Base-by-base conservation (phyloP, 805 yeast species). In the Candida awuae region DNA sequence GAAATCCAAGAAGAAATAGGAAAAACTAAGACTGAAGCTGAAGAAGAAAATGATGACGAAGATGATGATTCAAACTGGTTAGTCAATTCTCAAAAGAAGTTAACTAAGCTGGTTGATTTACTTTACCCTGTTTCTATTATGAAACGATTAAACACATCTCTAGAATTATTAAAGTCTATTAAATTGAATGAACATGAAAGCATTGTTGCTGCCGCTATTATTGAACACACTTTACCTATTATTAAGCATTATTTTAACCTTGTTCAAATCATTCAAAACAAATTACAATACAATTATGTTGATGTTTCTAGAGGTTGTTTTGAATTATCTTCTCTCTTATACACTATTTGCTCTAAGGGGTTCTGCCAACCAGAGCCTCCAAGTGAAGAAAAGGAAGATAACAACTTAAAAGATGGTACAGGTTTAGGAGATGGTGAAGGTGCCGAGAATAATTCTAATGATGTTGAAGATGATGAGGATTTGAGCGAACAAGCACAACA, bases 361-460 rank as follows among this genome's bases (percentile, higher is more conserved):
- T 88, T 87, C 71, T 92, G 98, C 55, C 75, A 94, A 2, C 98
- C 98, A 10, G 83, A 84, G 53, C 79, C 85, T 15, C 82, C 83
- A 6, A 56, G 71, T 13, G 81, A 79, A 39, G 75, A 79, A 41
- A 77, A 75, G 44, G 74, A 74, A 14, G 68, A 73, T 35, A 71
- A 71, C 34, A 38, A 82, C 38, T 56, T 80, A 42, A 81, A 82
- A 30, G 92, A 84, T 32, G 97, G 97, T 33, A 84, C 95, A 7
- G 98, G 98, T 26, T 92, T 90, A 52, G 98, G 97, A 18, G 79
- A 73, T 40, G 66, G 67, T 21, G 78, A 71, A 39, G 97, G 96
- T 47, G 95, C 83, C 2, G 70, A 76, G 19, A 80, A 83, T 51
- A 75, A 82, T 49, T 76, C 90, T 0, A 80, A 86, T 37, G 94